Evolutionary conservation across 257 asterid genomes (phyloP), one percentile per base, ranked within the genome.

Genomic region (Prunella vulgaris): DNA sequence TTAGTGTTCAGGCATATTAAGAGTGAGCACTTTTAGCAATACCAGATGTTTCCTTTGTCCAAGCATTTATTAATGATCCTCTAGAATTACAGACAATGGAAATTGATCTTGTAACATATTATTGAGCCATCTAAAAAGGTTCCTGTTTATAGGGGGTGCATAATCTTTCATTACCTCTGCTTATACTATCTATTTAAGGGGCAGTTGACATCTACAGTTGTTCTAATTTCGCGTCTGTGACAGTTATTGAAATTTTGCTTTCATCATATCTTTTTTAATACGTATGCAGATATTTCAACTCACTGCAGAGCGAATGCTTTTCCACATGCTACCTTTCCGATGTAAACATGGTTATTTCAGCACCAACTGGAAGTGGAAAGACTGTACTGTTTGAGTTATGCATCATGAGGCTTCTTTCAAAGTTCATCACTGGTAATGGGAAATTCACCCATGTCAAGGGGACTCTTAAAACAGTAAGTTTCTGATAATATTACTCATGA

Each of bases 361-460:
- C 97, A 10, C 97, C 99, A 61, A 90, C 99, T 67, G 99, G 99
- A 81, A 93, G 99, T 81, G 97, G 97, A 44, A 93, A 90, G 83
- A 88, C 99, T 9, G 96, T 86, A 73, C 93, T 93, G 10, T 90
- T 93, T 72, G 99, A 93, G 85, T 80, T 93, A 69, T 93, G 99
- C 88, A 90, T 93, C 77, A 80, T 93, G 88, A 86, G 97, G 88
- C 90, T 89, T 80, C 88, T 90, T 72, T 88, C 99, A 71, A 93
- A 83, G 84, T 86, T 86, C 83, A 85, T 90, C 35, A 76, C 87
- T n/a, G 30, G 78, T 46, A 88, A 84, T 65, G 96, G 90, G 53
- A 80, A 62, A 20, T 85, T 93, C 82, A 76, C 74, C 68, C 93
- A 83, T 79, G 74, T 51, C 14, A 84, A 86, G 75, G 97, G 99